phyloP scores from a whole-genome alignment of 2,329 filamentous ascomycete genomes.

The Onygena corvina region DNA sequence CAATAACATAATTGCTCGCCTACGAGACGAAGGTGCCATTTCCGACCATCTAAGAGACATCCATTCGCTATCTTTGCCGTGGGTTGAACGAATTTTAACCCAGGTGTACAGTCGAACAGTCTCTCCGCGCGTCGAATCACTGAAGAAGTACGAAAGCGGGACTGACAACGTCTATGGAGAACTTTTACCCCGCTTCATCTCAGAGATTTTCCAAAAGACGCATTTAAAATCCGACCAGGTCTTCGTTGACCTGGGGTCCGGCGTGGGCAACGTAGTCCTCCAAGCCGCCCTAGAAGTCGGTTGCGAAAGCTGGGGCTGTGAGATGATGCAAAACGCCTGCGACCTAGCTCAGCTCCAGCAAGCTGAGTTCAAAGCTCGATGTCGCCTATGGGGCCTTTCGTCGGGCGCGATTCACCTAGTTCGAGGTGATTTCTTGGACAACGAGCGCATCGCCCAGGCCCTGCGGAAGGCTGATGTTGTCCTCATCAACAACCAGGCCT shows the following conservation, averaged over 20 bases:
- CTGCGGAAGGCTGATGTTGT: slow-evolving; percentile 86
- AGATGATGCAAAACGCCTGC: slow-evolving; percentile 87
- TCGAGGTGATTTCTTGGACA: slow-evolving; percentile 71
- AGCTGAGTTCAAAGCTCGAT: slow-evolving; percentile 71
- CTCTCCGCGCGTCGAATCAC: slow-evolving; percentile 70
- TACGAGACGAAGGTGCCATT: slow-evolving; percentile 60
- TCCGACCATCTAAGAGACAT: slow-evolving; percentile 57
- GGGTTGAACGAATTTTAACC: slow-evolving; percentile 68
- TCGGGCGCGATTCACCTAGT: slow-evolving; percentile 70
- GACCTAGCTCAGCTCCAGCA: slow-evolving; percentile 68
- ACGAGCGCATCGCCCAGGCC: slow-evolving; percentile 55
- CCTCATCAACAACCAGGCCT: slow-evolving; percentile 95
- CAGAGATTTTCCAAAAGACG: slow-evolving; percentile 66
- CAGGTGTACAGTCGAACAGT: slow-evolving; percentile 91
- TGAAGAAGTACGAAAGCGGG: slow-evolving; percentile 77
- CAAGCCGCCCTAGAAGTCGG: slow-evolving; percentile 89
- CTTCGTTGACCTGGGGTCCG: slow-evolving; percentile 90
- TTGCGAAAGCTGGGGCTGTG: slow-evolving; percentile 90
- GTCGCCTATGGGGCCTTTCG: slow-evolving; percentile 75
- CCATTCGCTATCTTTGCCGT: slow-evolving; percentile 56
- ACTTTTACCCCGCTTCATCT: slow-evolving; percentile 71
- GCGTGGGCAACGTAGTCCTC: slow-evolving; percentile 88
- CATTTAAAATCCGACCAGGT: slow-evolving; percentile 69
- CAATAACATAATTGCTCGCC: slow-evolving; percentile 55
- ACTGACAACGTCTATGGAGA: slow-evolving; percentile 94